phyloP scores from a whole-genome alignment of 2,329 filamentous ascomycete species.

The Graphium sp. region DNA sequence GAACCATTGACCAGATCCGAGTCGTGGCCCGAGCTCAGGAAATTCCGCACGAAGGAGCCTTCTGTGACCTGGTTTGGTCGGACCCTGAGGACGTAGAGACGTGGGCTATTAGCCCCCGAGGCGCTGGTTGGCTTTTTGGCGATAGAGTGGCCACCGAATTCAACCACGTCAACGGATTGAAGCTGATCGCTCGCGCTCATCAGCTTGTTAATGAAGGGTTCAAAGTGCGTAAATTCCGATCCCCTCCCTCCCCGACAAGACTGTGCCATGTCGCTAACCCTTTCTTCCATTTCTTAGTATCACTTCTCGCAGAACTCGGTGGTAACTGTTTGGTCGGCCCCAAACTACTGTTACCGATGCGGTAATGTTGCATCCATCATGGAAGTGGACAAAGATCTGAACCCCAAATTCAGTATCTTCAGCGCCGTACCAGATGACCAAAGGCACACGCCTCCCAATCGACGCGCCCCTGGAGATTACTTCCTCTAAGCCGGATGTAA shows the following conservation, averaged over 20 bases:
- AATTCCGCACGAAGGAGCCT: slow-evolving; percentile 95
- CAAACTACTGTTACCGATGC: slow-evolving; percentile 89
- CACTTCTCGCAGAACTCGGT: slow-evolving; percentile 92
- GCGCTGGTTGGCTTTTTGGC: slow-evolving; percentile 95
- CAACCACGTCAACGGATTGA: slow-evolving; percentile 90
- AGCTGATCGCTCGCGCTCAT: slow-evolving; percentile 90
- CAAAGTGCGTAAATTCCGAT: slow-evolving; percentile 63
- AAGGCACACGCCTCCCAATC: slow-evolving; percentile 59
- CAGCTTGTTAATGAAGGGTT: slow-evolving; percentile 97
- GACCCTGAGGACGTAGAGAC: slow-evolving; percentile 96
- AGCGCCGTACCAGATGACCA: slow-evolving; percentile 75
- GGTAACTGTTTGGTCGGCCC: slow-evolving; percentile 95
- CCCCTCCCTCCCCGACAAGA: slow-evolving; percentile 49
- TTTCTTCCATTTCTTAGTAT: slow-evolving; percentile 45
- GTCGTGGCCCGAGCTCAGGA: slow-evolving; percentile 96
- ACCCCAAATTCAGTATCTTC: slow-evolving; percentile 87
- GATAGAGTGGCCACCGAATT: slow-evolving; percentile 97
- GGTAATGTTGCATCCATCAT: slow-evolving; percentile 96
- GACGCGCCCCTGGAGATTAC: slow-evolving; percentile 52
- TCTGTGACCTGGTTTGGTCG: slow-evolving; percentile 96
- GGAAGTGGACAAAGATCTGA: slow-evolving; percentile 70
- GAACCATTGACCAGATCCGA: slow-evolving; percentile 97
- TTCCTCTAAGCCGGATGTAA: slow-evolving; percentile 34
- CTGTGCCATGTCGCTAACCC: slow-evolving; percentile 17
- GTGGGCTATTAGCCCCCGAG: slow-evolving; percentile 84